phyloP scores from a whole-genome alignment of 1,284 basidiomycete genomes.

The Marasmius fiardii region DNA sequence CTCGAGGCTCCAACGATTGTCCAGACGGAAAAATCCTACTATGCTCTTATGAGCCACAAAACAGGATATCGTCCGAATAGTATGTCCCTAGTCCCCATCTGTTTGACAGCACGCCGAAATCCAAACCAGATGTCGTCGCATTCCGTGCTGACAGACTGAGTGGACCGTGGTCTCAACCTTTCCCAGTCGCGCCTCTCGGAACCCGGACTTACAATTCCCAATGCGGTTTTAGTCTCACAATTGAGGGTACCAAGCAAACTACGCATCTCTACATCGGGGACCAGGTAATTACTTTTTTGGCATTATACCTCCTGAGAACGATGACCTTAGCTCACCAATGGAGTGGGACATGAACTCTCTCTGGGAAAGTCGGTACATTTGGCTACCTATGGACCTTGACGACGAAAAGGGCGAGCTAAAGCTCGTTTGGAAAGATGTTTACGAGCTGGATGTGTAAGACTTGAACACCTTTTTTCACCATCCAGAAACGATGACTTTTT shows the following conservation, averaged over 20 bases:
- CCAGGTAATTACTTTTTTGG: background rate
- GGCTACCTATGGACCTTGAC: constrained; percentile 26
- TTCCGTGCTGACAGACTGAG: background rate
- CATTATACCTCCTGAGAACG: background rate
- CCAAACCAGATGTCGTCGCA: constrained; percentile 6
- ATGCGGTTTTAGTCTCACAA: background rate
- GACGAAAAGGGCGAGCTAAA: constrained; percentile 23
- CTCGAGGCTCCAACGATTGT: constrained; percentile 21
- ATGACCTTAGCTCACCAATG: background rate
- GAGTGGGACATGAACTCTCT: constrained; percentile 6
- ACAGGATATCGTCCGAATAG: constrained; percentile 26
- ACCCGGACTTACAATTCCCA: constrained; percentile 2
- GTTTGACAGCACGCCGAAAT: background rate
- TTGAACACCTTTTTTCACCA: constrained; percentile 12
- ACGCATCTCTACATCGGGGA: constrained; percentile 2
- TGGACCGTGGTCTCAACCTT: constrained; percentile 2
- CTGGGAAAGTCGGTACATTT: constrained; percentile 22
- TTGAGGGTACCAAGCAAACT: background rate
- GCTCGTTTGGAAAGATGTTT: constrained; percentile 27
- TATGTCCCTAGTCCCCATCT: background rate
- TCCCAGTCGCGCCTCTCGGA: constrained; percentile 1
- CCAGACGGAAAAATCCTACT: constrained; percentile 19
- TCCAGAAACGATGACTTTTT: background rate
- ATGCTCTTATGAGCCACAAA: constrained; percentile 23
- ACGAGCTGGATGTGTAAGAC: constrained; percentile 24